Evolutionary conservation across 2,329 filamentous ascomycete species (phyloP).

Genomic region (Colletotrichum endophyticum): DNA sequence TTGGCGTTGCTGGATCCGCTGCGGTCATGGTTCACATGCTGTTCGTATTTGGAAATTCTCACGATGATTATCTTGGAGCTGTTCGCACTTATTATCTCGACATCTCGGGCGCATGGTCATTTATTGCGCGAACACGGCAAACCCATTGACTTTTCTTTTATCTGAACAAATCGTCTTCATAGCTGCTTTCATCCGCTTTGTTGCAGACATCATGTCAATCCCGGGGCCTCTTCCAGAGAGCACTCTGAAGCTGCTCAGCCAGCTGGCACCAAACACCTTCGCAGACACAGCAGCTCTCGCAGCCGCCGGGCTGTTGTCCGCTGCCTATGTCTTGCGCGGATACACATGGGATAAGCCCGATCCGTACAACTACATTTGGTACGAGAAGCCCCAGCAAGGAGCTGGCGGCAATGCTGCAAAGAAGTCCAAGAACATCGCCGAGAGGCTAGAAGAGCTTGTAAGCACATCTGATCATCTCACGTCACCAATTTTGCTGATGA

Average conservation of each 20-base stretch:
- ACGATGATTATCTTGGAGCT: not conserved
- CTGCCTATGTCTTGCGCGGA: conserved; percentile 45
- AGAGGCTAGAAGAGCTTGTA: conserved; percentile 34
- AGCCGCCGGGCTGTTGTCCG: conserved; percentile 26
- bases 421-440: conserved; percentile 49
- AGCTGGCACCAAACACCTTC: conserved; percentile 25
- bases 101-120: not conserved
- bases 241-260: conserved; percentile 12
- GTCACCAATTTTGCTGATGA: not conserved
- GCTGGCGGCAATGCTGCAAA: conserved; percentile 31
- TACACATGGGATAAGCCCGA: conserved; percentile 53
- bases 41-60: not conserved
- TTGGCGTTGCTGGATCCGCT: not conserved
- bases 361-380: conserved; percentile 52
- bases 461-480: not conserved
- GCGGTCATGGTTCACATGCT: not conserved
- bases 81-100: not conserved
- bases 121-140: not conserved
- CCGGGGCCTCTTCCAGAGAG: conserved; percentile 7
- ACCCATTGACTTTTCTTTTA: not conserved
- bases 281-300: conserved; percentile 28
- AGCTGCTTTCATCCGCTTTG: not conserved
- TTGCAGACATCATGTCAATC: not conserved
- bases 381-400: conserved; percentile 46
- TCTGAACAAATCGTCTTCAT: not conserved